Evolutionary conservation across 345 rosid species (phyloP), one percentile per base, ranked within the genome.

Genomic region (Eutrema yunnanense): DNA sequence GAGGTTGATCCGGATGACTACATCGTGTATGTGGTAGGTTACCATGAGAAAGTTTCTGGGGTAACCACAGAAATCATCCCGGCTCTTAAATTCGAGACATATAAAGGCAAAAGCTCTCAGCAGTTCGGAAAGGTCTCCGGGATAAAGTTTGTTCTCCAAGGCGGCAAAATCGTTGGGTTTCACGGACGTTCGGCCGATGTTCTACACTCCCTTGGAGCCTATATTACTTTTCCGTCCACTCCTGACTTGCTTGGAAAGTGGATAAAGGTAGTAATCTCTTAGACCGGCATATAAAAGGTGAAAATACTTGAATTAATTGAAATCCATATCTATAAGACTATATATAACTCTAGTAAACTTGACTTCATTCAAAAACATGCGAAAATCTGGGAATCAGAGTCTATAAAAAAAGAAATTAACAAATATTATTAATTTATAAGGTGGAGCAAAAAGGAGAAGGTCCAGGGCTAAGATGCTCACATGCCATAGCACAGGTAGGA

Each of bases 91-190:
- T 67, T 74, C 6, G 62, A 67, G 40, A 74, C 73, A 6, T 60
- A 5, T 11, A 74, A 59, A 32, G 78, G 78, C 7, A 67, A 42
- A 74, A 60, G 49, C 42, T 42, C 54, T 34, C 30, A 9, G 41
- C 48, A 29, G 6, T 22, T 60, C 5, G 73, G 8, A 7, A 0
- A 6, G 30, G 3, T 2, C 16, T 73, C 13, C 56, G 78, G 58
- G 6, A 38, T 11, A 32, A 67, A 60, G 68, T 67, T 60, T 60
- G 62, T 74, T 66, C 69, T 60, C 7, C 67, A 74, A 44, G 73
- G 78, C 43, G 78, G 69, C 27, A 74, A 67, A 51, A 63, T 76
- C 72, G 40, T 64, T 22, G 80, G 80, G n/a, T 76, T 76, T 62
- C 71, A 69, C 30, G 80, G 80, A 27, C 59, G 75, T 52, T 56